phyloP scores from a whole-genome alignment of 768 basidiomycete species.

The Grammothele lineata region DNA sequence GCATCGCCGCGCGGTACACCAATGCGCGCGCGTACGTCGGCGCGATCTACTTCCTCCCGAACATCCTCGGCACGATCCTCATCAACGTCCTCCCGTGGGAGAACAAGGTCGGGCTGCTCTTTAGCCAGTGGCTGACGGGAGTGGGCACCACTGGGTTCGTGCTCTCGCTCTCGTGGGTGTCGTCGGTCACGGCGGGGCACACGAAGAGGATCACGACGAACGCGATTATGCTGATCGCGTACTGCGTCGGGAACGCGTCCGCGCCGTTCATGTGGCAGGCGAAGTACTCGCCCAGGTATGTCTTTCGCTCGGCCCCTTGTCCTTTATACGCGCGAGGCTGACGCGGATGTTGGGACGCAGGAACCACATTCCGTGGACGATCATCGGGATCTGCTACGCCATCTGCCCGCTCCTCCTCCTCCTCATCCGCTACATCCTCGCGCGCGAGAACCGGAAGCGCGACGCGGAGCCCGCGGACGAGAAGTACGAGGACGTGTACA shows the following conservation, averaged over 20 bases:
- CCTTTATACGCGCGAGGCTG: not conserved
- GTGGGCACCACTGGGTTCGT: constrained; percentile 57
- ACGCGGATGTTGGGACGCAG: constrained; percentile 29
- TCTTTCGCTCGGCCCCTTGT: not conserved
- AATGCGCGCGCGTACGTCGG: constrained; percentile 64
- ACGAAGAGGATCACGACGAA: constrained; percentile 70
- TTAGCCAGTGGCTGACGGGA: constrained; percentile 51
- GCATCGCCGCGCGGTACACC: constrained; percentile 47
- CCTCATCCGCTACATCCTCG: constrained; percentile 48
- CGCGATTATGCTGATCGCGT: constrained; percentile 70
- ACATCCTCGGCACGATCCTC: constrained; percentile 57
- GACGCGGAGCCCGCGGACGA: constrained; percentile 51
- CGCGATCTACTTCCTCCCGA: constrained; percentile 58
- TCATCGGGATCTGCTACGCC: constrained; percentile 64
- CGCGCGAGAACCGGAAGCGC: constrained; percentile 58
- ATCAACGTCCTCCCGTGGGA: constrained; percentile 62
- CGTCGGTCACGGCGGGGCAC: constrained; percentile 62
- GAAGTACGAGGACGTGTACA: constrained; percentile 57
- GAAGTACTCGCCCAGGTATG: constrained; percentile 60
- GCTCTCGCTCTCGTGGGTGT: constrained; percentile 60
- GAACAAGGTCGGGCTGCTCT: constrained; percentile 62
- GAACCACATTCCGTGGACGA: constrained; percentile 72
- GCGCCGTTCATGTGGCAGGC: constrained; percentile 80
- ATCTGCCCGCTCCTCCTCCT: constrained; percentile 46
- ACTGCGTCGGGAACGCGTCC: constrained; percentile 61